Conservation (phyloP, 2,329 filamentous ascomycete species). For the Aspergillus persii region DNA sequence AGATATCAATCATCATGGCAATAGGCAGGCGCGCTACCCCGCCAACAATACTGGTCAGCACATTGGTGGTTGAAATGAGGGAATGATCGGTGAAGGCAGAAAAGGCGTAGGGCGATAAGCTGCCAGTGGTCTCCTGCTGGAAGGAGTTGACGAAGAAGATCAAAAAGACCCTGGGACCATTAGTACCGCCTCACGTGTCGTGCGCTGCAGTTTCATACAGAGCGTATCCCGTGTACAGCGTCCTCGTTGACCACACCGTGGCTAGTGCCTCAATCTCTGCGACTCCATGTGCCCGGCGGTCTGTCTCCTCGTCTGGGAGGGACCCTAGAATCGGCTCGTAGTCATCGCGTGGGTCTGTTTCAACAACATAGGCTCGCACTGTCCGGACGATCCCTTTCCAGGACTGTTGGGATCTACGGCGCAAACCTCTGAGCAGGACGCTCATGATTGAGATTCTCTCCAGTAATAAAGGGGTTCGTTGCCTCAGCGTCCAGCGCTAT, state of each 20-base stretch:
- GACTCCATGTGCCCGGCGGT: conserved; percentile 2
- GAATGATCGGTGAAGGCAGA: conserved; percentile 9
- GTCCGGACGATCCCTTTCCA: background rate
- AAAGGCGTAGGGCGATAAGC: conserved; percentile 10
- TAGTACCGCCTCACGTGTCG: background rate
- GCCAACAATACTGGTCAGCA: conserved; percentile 56
- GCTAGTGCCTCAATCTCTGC: conserved; percentile 9
- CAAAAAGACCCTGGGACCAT: conserved; percentile 5
- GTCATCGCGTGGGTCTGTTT: conserved; percentile 1
- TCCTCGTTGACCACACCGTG: conserved; percentile 6
- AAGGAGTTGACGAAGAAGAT: conserved; percentile 12
- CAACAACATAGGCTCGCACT: background rate
- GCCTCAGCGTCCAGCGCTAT: background rate
- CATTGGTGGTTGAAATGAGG: conserved; percentile 32
- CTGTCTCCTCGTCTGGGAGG: background rate
- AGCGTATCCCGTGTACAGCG: conserved; percentile 1
- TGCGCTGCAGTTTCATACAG: background rate
- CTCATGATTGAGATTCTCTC: background rate
- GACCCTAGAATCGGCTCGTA: conserved; percentile 3
- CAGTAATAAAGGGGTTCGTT: background rate
- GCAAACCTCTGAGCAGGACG: background rate
- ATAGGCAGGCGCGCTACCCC: conserved; percentile 59
- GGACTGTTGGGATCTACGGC: background rate
- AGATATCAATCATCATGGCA: conserved; percentile 62
- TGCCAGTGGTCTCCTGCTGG: conserved; percentile 1